phyloP scores from a whole-genome alignment of 257 asterid species.

The Solanum chilense region DNA sequence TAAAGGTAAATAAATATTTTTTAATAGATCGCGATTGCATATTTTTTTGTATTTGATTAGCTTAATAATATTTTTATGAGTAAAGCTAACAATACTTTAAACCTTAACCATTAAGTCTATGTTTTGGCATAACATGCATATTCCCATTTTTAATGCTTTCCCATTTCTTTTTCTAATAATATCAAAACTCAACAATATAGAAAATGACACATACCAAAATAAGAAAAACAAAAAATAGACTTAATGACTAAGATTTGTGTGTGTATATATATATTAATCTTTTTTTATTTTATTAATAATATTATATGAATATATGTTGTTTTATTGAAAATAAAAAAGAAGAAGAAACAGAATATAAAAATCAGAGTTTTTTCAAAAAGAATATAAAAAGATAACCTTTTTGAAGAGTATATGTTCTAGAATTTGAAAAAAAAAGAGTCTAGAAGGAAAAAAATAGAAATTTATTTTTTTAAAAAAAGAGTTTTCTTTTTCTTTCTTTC shows the following conservation, averaged over 20 bases:
- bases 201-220: neutral
- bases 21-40: fast-evolving
- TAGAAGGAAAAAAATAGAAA: too few species aligned
- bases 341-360: neutral
- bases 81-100: neutral
- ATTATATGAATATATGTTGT: neutral
- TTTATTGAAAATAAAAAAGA: neutral
- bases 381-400: too few species aligned
- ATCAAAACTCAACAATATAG: neutral
- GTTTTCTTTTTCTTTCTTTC: too few species aligned
- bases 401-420: too few species aligned
- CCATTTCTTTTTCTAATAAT: neutral
- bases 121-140: neutral
- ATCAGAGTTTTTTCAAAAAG: too few species aligned
- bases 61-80: too few species aligned
- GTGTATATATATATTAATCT: neutral
- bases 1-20: too few species aligned
- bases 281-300: neutral
- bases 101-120: neutral
- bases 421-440: too few species aligned
- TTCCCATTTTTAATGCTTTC: neutral
- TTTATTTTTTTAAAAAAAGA: too few species aligned
- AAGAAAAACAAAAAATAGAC: neutral
- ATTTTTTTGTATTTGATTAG: too few species aligned
- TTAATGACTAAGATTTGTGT: neutral